phyloP scores from a whole-genome alignment of 1,284 basidiomycete genomes.

The Leccinum fallax region DNA sequence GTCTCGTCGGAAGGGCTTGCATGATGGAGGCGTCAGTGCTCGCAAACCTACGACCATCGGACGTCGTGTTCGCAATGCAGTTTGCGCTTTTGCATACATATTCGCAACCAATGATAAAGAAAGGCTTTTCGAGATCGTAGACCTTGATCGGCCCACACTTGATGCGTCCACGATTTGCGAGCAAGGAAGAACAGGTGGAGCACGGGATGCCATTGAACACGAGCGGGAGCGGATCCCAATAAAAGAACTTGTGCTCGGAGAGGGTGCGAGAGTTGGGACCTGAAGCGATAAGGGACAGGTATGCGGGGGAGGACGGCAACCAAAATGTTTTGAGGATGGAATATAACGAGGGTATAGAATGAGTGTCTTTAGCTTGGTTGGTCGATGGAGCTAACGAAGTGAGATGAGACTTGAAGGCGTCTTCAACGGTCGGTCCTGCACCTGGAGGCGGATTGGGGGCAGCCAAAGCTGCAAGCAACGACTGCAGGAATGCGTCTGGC shows the following conservation, averaged over 20 bases:
- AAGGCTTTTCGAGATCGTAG: slow-evolving; percentile 73
- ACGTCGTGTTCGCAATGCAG: slow-evolving; percentile 42
- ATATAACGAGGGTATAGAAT: slow-evolving; percentile 65
- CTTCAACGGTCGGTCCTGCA: slow-evolving; percentile 62
- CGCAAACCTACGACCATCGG: slow-evolving; percentile 62
- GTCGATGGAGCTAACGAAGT: slow-evolving; percentile 53
- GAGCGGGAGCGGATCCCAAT: slow-evolving; percentile 77
- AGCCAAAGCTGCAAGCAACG: slow-evolving; percentile 55
- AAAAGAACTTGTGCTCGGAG: slow-evolving; percentile 71
- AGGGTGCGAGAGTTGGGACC: slow-evolving; percentile 63
- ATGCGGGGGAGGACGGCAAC: slow-evolving; percentile 72
- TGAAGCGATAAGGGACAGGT: slow-evolving; percentile 74
- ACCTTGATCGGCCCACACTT: slow-evolving; percentile 69
- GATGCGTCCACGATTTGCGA: slow-evolving; percentile 68
- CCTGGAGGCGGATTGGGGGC: slow-evolving; percentile 59
- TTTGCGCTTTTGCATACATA: slow-evolving; percentile 58
- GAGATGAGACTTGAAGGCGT: slow-evolving; percentile 72
- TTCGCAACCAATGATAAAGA: slow-evolving; percentile 79
- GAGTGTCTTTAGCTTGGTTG: slow-evolving; percentile 42
- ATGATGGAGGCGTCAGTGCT: slow-evolving; percentile 71
- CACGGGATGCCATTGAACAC: slow-evolving; percentile 76
- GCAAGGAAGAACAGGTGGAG: slow-evolving; percentile 56
- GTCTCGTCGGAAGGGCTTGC: slow-evolving; percentile 60
- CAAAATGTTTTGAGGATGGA: slow-evolving; percentile 77
- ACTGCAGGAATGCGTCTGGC: slow-evolving; percentile 55